phyloP scores from a whole-genome alignment of 1,139 yeast species.

The Debaryomycetaceae sp. region DNA sequence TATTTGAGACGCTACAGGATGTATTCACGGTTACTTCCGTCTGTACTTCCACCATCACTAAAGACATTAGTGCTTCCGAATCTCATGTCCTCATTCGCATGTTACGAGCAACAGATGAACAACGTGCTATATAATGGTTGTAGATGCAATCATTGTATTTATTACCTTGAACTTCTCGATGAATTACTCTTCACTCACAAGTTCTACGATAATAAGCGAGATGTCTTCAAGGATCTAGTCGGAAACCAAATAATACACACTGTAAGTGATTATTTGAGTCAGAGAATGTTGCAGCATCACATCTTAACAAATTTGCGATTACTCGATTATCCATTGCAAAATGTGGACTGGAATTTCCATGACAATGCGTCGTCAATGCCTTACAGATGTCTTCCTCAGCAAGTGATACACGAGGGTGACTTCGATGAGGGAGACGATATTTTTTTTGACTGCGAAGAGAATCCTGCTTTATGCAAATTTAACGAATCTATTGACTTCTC shows the following conservation, averaged over 20 bases:
- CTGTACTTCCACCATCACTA: slow-evolving; percentile 29
- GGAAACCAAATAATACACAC: slow-evolving; percentile 55
- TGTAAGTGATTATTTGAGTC: slow-evolving; percentile 42
- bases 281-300: slow-evolving; percentile 24
- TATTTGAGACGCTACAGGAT: slow-evolving; percentile 54
- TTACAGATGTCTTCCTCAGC: slow-evolving; percentile 32
- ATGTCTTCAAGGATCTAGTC: slow-evolving; percentile 55
- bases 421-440: slow-evolving; percentile 33
- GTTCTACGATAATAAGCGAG: slow-evolving; percentile 43
- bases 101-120: slow-evolving; percentile 68
- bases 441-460: slow-evolving; percentile 23
- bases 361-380: slow-evolving; percentile 23
- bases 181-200: slow-evolving; percentile 59
- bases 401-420: slow-evolving; percentile 37
- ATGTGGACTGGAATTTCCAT: slow-evolving; percentile 39
- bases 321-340: slow-evolving; percentile 21
- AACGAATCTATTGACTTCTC: slow-evolving; percentile 4
- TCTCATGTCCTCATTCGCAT: slow-evolving; percentile 53
- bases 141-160: slow-evolving; percentile 52
- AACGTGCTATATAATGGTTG: slow-evolving; percentile 77
- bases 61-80: slow-evolving; percentile 53
- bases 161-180: slow-evolving; percentile 50
- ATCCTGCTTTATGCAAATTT: slow-evolving; percentile 17
- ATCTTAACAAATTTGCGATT: slow-evolving; percentile 20
- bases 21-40: slow-evolving; percentile 47